Evolutionary conservation across 179 eudicot genomes (phyloP).

Genomic region (Beta macrorhiza): DNA sequence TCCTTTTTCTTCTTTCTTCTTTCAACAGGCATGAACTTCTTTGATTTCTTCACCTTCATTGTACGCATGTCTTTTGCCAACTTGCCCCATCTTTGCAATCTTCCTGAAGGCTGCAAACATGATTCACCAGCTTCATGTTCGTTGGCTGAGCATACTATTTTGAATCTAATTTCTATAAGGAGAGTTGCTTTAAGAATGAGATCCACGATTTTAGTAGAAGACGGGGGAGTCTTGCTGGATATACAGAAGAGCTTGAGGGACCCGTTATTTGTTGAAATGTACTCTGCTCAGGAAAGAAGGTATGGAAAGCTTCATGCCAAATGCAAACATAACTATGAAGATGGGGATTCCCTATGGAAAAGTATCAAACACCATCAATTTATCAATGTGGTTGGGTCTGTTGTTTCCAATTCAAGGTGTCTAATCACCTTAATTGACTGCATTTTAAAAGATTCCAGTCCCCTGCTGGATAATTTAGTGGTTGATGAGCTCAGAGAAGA

Average conservation of each 20-base stretch:
- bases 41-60: slow-evolving; percentile 79
- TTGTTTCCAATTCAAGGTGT: slow-evolving; percentile 41
- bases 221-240: slow-evolving; percentile 34
- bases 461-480: slow-evolving; percentile 8
- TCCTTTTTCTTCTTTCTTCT: neutral
- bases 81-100: slow-evolving; percentile 49
- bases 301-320: slow-evolving; percentile 45
- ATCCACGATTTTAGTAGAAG: slow-evolving; percentile 33
- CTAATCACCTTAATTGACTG: slow-evolving; percentile 47
- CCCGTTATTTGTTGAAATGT: slow-evolving; percentile 50
- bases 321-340: slow-evolving; percentile 19
- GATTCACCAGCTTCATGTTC: slow-evolving; percentile 32
- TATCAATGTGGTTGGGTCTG: slow-evolving; percentile 22
- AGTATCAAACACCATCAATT: slow-evolving; percentile 26
- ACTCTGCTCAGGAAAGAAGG: slow-evolving; percentile 36
- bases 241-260: slow-evolving; percentile 42
- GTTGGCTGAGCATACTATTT: slow-evolving; percentile 37
- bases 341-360: slow-evolving; percentile 17
- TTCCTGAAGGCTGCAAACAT: slow-evolving; percentile 17
- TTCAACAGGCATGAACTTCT: slow-evolving; percentile 79
- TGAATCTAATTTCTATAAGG: slow-evolving; percentile 52
- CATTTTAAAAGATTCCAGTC: slow-evolving; percentile 7
- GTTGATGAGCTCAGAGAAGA: slow-evolving; percentile 18
- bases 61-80: slow-evolving; percentile 65
- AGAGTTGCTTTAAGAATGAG: slow-evolving; percentile 53